Base-by-base conservation (phyloP, 306 rosid species). In the Luffa aegyptiaca region DNA sequence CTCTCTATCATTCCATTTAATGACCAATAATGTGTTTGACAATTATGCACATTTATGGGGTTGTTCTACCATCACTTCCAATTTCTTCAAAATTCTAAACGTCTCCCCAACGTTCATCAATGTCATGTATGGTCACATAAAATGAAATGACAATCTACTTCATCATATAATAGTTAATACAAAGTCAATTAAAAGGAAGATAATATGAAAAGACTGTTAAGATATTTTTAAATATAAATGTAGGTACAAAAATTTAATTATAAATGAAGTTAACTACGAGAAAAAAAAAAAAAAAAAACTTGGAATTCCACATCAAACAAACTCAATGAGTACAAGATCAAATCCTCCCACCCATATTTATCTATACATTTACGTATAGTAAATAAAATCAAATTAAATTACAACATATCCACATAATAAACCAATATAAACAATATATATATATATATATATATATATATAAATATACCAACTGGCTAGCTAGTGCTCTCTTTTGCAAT, bases 1-100 rank as follows among this genome's bases (percentile, higher is more conserved):
- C 45, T 73, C 57, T 71, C 58, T 71, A 49, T 73, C 77, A 12
- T 49, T 73, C 58, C 63, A 74, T 74, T 74, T 51, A 74, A 52
- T 74, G 13, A 8, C 21, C 46, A 52, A 74, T 51, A 8, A 75
- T 75, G 62, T 16, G 49, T 52, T 74, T 74, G 77, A 48, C 12
- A 31, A 14, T 73, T 8, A 73, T 73, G 2, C 44, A 35, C 46
- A 75, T 75, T 75, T 36, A 75, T 52, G 33, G 44, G 64, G 79
- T 75, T 75, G 64, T 75, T 75, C 79, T 36, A 75, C 79, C 33
- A 16, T 75, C 79, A 36, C 58, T 52, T 52, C 8, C 14, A 3
- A 33, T 75, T 75, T 17, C 2, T 75, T 75, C 79, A 17, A 35
- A 75, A 52, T 51, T 52, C 46, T 49, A 45, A 46, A 33, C 53